Base-by-base conservation (phyloP, 2,329 filamentous ascomycete genomes). In the Escovopsis sp. region DNA sequence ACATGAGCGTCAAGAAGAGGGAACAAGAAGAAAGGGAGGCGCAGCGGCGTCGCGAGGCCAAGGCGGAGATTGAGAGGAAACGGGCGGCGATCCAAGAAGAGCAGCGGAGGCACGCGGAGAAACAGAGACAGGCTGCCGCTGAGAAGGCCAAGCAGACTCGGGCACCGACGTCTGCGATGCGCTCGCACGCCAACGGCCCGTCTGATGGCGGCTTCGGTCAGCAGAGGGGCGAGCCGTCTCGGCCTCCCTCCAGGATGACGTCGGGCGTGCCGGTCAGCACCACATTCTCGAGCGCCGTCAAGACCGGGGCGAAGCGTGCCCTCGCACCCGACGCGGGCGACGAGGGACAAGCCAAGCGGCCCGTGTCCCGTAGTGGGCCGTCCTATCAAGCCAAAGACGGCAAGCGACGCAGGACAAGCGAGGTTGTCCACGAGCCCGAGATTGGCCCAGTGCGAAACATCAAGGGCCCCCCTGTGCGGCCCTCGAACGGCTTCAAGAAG, bases 381-480 rank as follows among this genome's bases (percentile, higher is more conserved):
- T 68, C 74, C 9, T 79, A 83, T 50, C 76, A 83, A 53, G 64
- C 73, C 16, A 74, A 76, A 49, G 85, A 94, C 40, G 69, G 74
- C 16, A 95, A 94, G 66, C 76, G 87, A 43, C 75, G 86, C 50
- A 81, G 81, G 56, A 91, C 81, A 40, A 78, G 81, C 35, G 82
- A 89, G 40, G 74, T 78, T 43, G 72, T 76, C 46, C 78, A 84
- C 43, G 76, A 79, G 42, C 63, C 70, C 35, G 71, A 75, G 37
- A 68, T 69, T 53, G 69, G 76, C 43, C 71, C 74, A 34, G 69
- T 76, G 37, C 64, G 62, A 24, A 69, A 65, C 44, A 70, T 88
- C 51, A 91, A 88, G 65, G 84, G 81, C 12, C 84, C 86, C 40
- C 86, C 87, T 6, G 85, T 93, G 50, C 78, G 88, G 44, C 85